Conservation (phyloP, 176 grass and related monocot species). For the Paspalum notatum region DNA sequence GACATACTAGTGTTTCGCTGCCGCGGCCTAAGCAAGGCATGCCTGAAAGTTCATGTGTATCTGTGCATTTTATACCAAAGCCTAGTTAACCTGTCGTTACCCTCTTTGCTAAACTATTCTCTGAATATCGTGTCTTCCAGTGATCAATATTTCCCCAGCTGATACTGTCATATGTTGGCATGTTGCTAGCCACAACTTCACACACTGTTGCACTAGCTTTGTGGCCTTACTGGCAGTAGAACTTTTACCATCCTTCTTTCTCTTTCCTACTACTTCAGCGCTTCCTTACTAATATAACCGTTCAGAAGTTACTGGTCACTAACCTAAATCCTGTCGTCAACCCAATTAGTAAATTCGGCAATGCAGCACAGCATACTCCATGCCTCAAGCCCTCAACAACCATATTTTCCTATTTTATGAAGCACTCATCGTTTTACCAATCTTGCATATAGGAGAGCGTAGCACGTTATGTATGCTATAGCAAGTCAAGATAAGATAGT, state of each 20-base stretch:
- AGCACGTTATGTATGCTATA: slow-evolving; percentile 35
- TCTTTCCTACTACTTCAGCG: neutral
- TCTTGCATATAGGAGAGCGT: slow-evolving; percentile 7
- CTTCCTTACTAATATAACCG: neutral
- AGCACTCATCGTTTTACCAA: slow-evolving; percentile 16
- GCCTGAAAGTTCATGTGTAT: slow-evolving; percentile 15
- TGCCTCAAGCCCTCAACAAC: slow-evolving; percentile 2
- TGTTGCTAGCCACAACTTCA: neutral
- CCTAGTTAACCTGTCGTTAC: slow-evolving; percentile 21
- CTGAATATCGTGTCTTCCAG: neutral
- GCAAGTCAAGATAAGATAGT: slow-evolving; percentile 36
- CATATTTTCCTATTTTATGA: slow-evolving; percentile 19
- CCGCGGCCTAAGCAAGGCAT: neutral
- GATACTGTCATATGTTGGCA: neutral
- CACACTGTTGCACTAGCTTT: neutral
- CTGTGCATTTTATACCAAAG: slow-evolving; percentile 22
- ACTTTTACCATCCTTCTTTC: neutral
- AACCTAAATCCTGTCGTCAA: neutral
- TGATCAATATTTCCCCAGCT: slow-evolving; percentile 11
- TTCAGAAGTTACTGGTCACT: no score
- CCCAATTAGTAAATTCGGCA: slow-evolving; percentile 4
- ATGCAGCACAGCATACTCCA: neutral
- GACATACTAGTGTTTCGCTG: slow-evolving; percentile 1
- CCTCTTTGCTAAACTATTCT: neutral
- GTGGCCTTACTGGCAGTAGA: neutral